Evolutionary conservation across 1,284 basidiomycete species (phyloP), one percentile per base, ranked within the genome.

Genomic region (Boletus semigastroideus): DNA sequence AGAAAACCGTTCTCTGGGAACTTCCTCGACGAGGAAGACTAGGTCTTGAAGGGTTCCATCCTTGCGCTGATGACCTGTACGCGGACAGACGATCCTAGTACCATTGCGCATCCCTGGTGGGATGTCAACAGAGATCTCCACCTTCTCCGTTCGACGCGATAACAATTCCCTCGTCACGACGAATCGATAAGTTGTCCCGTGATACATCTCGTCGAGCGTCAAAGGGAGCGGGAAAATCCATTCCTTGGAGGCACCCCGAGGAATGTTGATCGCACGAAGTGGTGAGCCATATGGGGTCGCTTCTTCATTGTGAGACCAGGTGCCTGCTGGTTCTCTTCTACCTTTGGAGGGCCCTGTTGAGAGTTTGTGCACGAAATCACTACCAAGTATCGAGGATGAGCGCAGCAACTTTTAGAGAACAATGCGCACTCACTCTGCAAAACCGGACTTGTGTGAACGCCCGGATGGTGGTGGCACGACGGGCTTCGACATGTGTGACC

Each of bases 141-240:
- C 87, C 55, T 86, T 81, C 67, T 91, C 87, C 11, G 78, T 80
- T 52, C 71, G 71, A 11, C 85, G 87, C 16, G 77, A 79, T 33
- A 80, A 67, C 52, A 86, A 67, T 52, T 81, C 80, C 51, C 91
- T 84, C 14, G 84, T 88, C 57, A 97, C 82, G 64, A 88, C 86
- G 61, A 95, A 86, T 57, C 82, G 83, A 70, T 90, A 92, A 31
- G 82, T 84, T 33, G 84, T 84, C 46, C 94, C 93, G 53, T 76
- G 79, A 75, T 90, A 94, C 44, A 97, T 77, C 58, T 97, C 93
- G 63, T 95, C 90, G 11, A 97, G 82, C 1, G 88, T 79, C 55
- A 94, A 71, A 14, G 83, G 80, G 20, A 97, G 80, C 0, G 88
- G 86, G 66, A 84, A 86, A 22, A 76, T 71, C 82, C 82, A 85